Percentiles rank a stretch among this genome's conserved stretches.
Evolutionary conservation across 805 yeast genomes (phyloP).

Genomic region (Metschnikowia dekortorum): DNA sequence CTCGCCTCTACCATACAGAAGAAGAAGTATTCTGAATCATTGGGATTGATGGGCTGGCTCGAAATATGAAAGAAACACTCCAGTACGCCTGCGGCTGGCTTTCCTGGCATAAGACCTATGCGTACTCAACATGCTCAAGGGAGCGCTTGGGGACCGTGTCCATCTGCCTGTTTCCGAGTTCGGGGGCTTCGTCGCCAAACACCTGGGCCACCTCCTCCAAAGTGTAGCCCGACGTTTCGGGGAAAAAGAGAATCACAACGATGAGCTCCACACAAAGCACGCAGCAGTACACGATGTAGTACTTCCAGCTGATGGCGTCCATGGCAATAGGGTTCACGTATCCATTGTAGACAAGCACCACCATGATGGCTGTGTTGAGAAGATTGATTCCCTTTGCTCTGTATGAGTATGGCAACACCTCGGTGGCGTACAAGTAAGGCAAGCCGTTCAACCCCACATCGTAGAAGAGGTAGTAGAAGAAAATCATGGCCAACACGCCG

Average conservation of each 20-base stretch:
- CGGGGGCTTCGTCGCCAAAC: slow-evolving; percentile 31
- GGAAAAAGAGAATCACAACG: slow-evolving; percentile 30
- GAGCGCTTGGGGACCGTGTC: slow-evolving; percentile 2
- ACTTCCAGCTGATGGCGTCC: slow-evolving; percentile 40
- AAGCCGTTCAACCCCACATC: slow-evolving; percentile 43
- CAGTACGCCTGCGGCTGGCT: no score
- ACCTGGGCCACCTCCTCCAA: slow-evolving; percentile 42
- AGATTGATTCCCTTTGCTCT: slow-evolving; percentile 41
- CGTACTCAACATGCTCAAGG: slow-evolving; percentile 13
- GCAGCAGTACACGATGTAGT: slow-evolving; percentile 39
- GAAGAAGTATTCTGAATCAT: no score
- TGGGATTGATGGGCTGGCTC: no score
- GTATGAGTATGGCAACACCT: slow-evolving; percentile 33
- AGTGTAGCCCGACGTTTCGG: slow-evolving; percentile 43
- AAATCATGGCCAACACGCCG: slow-evolving; percentile 50
- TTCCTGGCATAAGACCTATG: neutral
- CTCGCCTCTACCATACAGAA: no score
- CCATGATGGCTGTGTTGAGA: slow-evolving; percentile 19
- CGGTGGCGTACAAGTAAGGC: slow-evolving; percentile 44
- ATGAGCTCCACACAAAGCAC: slow-evolving; percentile 25
- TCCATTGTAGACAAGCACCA: slow-evolving; percentile 21
- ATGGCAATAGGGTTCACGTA: slow-evolving; percentile 31
- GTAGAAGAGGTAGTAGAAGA: slow-evolving; percentile 41
- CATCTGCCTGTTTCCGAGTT: slow-evolving; percentile 8
- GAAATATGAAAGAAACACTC: no score